Base-by-base conservation (phyloP, 1,139 yeast genomes). In the Debaryomycetaceae sp. region DNA sequence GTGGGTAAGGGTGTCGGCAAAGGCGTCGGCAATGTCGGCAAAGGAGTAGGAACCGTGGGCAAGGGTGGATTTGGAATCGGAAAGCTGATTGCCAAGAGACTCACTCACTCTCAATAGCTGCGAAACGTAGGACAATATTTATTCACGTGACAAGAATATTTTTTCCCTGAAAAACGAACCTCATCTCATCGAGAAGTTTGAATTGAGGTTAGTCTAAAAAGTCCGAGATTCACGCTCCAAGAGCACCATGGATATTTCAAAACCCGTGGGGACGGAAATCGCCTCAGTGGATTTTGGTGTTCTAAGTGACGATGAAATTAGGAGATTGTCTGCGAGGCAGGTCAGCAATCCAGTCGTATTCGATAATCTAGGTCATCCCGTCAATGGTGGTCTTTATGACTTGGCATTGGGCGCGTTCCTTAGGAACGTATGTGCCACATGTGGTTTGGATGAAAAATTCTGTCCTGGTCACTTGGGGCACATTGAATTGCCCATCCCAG, bases 391-490 rank as follows among this genome's bases (percentile, higher is more conserved):
- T 55, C 66, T 92, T 27, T 92, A 92, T 46, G 99, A 92, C 57
- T 70, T 87, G 39, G 77, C 95, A 15, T 63, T 92, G 29, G 99
- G 99, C 42, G 98, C 98, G 1, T 90, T 86, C 48, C 64, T 85
- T 39, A 69, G 80, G 51, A 83, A 87, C 51, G 65, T 82, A 31
- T 87, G 99, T 71, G 69, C 92, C 18, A 90, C 98, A 3, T 92
- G 99, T 71, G 96, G 97, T 16, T 65, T 90, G 38, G 95, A 86
- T 51, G 97, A 90, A 44, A 76, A 82, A 48, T 79, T 74, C 47
- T 92, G 99, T 60, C 96, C 97, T 3, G 99, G 99, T 23, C 99
- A 92, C 55, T 86, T 85, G 58, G 99, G 99, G 35, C 98, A 92
- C 55, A 86, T 92, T 36, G 96, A 90, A 52, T 69, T 92, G 41